Evolutionary conservation across 257 asterid species (phyloP), one percentile per base, ranked within the genome.

Genomic region (Scutellaria barbata): DNA sequence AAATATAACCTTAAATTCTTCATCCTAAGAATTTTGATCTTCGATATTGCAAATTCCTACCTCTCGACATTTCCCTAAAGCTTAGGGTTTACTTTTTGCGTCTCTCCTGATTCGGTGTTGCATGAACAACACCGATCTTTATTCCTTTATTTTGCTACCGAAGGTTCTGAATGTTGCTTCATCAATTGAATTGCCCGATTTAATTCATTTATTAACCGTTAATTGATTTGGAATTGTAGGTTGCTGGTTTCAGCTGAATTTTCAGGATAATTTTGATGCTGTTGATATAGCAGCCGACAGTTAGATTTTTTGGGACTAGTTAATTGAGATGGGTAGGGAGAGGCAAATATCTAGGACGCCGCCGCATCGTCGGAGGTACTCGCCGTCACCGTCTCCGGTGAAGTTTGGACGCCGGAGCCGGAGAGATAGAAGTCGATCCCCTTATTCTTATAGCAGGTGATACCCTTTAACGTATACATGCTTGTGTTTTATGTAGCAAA

Each of bases 311-410:
- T 66, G 56, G 60, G 70, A 74, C 45, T 56, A 79, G 73, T 62
- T 13, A 56, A 59, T 65, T 72, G 64, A 42, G 79, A 92, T 90
- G 96, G 96, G 88, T 33, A 85, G 95, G 76, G 92, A 89, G 60
- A 85, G 95, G 85, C 95, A 85, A 52, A 72, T 90, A 60, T 95
- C 99, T 61, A 82, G 90, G 83, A 92, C 99, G 18, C 98, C 99
- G 72, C 74, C 92, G 62, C 55, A 84, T 73, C 74, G 89, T 57
- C 80, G 96, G 85, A 90, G 95, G 80, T 81, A 89, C 81, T 90
- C 98, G 12, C 93, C 84, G 33, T 85, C 98, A 6, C 98, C 92
- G 72, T 89, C 98, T 54, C 97, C 96, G 79, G 88, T 81, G 77
- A 84, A 92, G 85, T 74, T 83, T 75, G 85, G 87, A 70, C 94